A percentile compares a stretch with the other conserved stretches of the same genome.
Evolutionary conservation across 2,329 filamentous ascomycete species (phyloP).

Genomic region (Fulvia fulva): DNA sequence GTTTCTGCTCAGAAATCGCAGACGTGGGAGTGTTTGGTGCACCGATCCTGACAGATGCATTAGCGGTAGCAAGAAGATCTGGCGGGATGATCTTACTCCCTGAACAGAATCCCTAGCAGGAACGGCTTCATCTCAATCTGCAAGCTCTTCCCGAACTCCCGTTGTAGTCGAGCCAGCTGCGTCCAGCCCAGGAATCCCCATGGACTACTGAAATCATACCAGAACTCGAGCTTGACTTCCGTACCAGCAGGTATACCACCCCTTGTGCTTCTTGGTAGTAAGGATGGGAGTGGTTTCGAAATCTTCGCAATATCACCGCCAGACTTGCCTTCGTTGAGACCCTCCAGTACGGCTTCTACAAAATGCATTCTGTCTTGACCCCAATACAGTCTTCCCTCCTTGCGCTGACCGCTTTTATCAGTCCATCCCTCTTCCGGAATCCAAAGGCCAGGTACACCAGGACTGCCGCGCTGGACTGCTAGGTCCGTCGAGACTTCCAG

Average conservation of each 20-base stretch:
- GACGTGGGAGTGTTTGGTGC: constrained; percentile 19
- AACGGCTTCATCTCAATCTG: constrained; percentile 24
- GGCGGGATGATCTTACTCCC: constrained; percentile 6
- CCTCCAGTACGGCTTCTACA: constrained; percentile 18
- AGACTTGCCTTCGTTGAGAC: constrained; percentile 13
- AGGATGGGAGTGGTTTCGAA: constrained; percentile 7
- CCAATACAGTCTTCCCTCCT: constrained; percentile 21
- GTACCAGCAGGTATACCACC: constrained; percentile 4
- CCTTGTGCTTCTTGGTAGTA: constrained; percentile 9
- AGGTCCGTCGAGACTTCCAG: constrained; percentile 18
- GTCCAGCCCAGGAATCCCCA: constrained; percentile 25
- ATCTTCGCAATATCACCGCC: constrained; percentile 8
- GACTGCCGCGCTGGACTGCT: constrained; percentile 19
- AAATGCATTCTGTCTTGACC: constrained; percentile 26
- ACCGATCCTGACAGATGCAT: constrained; percentile 12
- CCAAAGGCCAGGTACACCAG: constrained; percentile 24
- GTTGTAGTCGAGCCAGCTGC: constrained; percentile 15
- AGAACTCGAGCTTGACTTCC: constrained; percentile 24
- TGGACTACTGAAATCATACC: constrained; percentile 23
- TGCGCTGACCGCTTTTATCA: constrained; percentile 6
- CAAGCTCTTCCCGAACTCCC: constrained; percentile 17
- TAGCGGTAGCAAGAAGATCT: background rate
- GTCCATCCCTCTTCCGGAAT: constrained; percentile 17
- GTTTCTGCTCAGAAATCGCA: constrained; percentile 20
- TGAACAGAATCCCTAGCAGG: constrained; percentile 22